A percentile compares a stretch with the other conserved stretches of the same genome.
phyloP scores from a whole-genome alignment of 805 yeast genomes.

The Monosporozyma solicola region DNA sequence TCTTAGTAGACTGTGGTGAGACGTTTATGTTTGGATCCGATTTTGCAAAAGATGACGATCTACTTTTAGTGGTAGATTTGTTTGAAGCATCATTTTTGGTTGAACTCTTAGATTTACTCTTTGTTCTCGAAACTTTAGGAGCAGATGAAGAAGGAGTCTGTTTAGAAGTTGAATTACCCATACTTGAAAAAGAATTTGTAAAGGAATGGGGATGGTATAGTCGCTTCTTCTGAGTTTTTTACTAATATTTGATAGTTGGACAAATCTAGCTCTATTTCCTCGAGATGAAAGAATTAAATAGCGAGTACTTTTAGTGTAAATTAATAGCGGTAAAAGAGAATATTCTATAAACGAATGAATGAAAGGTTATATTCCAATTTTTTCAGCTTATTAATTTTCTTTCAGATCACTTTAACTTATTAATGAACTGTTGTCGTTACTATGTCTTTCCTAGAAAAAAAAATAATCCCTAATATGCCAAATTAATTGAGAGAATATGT shows the following conservation, averaged over 20 bases:
- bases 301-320: not conserved
- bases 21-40: not conserved
- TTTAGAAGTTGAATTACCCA: constrained; percentile 49
- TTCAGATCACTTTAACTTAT: not conserved
- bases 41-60: not conserved
- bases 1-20: not conserved
- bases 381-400: not conserved
- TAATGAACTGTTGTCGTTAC: not conserved
- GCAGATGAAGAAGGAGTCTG: constrained; percentile 12
- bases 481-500: not conserved
- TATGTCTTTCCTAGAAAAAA: not conserved
- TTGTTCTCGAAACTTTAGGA: not conserved
- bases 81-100: constrained; percentile 1
- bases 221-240: not conserved
- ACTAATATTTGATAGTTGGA: no score
- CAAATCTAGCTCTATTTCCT: not conserved
- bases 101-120: not conserved
- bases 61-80: not conserved
- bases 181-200: constrained; percentile 9
- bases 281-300: not conserved
- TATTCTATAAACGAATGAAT: not conserved
- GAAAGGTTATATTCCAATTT: not conserved
- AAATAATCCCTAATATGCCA: not conserved
- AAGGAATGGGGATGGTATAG: not conserved
- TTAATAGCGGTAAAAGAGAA: not conserved